Conservation (phyloP, 768 basidiomycete genomes). For the Mrakia frigida region DNA sequence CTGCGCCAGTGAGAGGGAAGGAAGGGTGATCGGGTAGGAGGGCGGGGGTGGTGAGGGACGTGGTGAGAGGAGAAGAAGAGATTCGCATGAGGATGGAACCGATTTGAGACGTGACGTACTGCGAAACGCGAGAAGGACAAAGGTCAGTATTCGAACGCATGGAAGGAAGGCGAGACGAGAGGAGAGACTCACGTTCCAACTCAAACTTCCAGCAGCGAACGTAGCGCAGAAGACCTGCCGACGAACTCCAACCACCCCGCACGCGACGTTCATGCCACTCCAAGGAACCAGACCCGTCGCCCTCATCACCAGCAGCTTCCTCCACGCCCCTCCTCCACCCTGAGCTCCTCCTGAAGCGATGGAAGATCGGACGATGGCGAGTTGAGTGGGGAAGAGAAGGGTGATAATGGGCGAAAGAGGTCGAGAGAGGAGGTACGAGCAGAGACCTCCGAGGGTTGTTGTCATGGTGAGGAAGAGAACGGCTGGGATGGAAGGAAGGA, state of each 20-base stretch:
- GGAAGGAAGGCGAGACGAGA: slow-evolving; percentile 29
- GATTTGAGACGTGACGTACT: slow-evolving; percentile 84
- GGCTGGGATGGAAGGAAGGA: slow-evolving; percentile 76
- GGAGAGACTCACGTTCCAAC: slow-evolving; percentile 38
- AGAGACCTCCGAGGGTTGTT: slow-evolving; percentile 79
- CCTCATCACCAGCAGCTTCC: slow-evolving; percentile 77
- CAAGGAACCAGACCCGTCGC: slow-evolving; percentile 91
- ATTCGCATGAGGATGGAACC: slow-evolving; percentile 40
- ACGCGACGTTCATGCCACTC: slow-evolving; percentile 96
- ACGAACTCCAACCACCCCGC: slow-evolving; percentile 78
- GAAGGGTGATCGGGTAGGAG: slow-evolving; percentile 57
- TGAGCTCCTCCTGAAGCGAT: slow-evolving; percentile 50
- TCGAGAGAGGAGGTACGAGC: slow-evolving; percentile 70
- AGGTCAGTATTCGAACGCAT: slow-evolving; percentile 27
- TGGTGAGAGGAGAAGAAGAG: slow-evolving; percentile 32
- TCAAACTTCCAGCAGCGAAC: slow-evolving; percentile 44
- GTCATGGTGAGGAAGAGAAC: slow-evolving; percentile 74
- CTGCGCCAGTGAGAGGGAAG: slow-evolving; percentile 42
- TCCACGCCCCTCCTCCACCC: slow-evolving; percentile 56
- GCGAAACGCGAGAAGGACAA: slow-evolving; percentile 32
- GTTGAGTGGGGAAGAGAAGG: slow-evolving; percentile 72
- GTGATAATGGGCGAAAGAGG: slow-evolving; percentile 81
- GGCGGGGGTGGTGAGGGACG: slow-evolving; percentile 42
- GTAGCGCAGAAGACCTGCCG: slow-evolving; percentile 44
- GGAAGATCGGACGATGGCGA: slow-evolving; percentile 76